Base-by-base conservation (phyloP, 139 green algal genomes). In the Chlamydomonas urium region DNA sequence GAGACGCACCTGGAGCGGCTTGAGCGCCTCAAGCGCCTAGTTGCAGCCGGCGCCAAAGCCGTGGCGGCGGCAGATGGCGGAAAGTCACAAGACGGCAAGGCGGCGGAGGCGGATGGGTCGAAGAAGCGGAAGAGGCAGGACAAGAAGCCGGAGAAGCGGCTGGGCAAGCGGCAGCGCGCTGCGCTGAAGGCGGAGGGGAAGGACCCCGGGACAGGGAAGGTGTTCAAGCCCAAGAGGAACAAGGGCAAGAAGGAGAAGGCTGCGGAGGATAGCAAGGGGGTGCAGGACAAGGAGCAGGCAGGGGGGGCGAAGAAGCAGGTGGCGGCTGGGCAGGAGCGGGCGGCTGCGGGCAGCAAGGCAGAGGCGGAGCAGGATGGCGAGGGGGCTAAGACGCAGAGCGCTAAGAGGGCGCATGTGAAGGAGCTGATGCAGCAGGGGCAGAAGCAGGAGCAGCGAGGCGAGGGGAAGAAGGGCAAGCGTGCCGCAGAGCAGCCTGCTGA, bases 1-100 rank as follows among this genome's bases (percentile, higher is more conserved):
- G 75, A 81, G 63, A 81, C 75, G 23, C 75, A 81, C 65, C 24
- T 1, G 29, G 75, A 81, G 75, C 69, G 75, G 1, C 3, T 67
- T 31, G 63, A 70, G 57, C 75, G 59, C 6, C 45, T 75, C 37
- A 53, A n/a, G 70, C 5, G 31, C 37, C 58, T 65, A 47, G 37
- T n/a, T 6, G 28, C 65, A n/a, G 35, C n/a, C n/a, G n/a, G n/a
- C n/a, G 42, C 24, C 17, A 34, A 47, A 57, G 31, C 38, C 28
- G 38, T 31, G 29, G 45, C 17, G 21, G 21, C 17, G 45, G 21
- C 45, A 56, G 17, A 56, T 26, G 45, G 53, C 53, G 53, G 23
- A 14, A 5, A 32, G 19, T 8, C 10, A 32, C 53, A 62, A 62
- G 24, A 32, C 19, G 42, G 10, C 14, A 14, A 50, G 42, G 42